phyloP scores from a whole-genome alignment of 306 rosid species.

The Rosa rugosa region DNA sequence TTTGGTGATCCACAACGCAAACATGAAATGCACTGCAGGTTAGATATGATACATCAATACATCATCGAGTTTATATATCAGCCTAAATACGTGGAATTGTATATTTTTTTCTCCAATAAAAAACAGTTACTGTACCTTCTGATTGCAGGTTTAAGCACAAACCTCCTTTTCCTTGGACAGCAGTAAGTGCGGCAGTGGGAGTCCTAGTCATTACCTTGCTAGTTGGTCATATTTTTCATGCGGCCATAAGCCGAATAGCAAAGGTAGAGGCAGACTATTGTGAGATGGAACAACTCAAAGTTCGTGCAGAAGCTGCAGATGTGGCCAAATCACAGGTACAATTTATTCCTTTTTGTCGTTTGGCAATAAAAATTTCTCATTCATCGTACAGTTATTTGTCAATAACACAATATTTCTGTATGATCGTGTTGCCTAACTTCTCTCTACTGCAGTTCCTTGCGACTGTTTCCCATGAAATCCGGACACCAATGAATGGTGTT shows the following conservation, averaged over 20 bases:
- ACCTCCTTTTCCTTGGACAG: conserved; percentile 76
- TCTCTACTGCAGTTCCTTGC: conserved; percentile 77
- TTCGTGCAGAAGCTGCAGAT: conserved; percentile 95
- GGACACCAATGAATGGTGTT: conserved; percentile 99
- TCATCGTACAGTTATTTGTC: background rate
- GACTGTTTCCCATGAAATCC: conserved; percentile 96
- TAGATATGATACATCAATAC: conserved; percentile 27
- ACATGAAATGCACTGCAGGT: conserved; percentile 99
- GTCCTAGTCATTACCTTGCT: conserved; percentile 77
- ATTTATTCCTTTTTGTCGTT: conserved; percentile 19
- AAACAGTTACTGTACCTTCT: background rate
- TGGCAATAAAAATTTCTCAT: conserved; percentile 10
- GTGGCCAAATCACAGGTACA: conserved; percentile 92
- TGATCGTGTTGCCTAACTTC: conserved; percentile 20
- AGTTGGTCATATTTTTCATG: conserved; percentile 75
- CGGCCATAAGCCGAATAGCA: conserved; percentile 74
- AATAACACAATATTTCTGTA: background rate
- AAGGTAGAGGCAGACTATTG: conserved; percentile 78
- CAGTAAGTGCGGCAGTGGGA: conserved; percentile 59
- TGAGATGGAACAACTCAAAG: conserved; percentile 63
- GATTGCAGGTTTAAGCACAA: conserved; percentile 77
- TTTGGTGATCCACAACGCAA: conserved; percentile 95
- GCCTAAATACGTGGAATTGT: conserved; percentile 17
- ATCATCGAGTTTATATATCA: conserved; percentile 11
- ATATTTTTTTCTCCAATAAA: conserved; percentile 9